Conservation (phyloP, 805 yeast species). For the Ogataea glucozyma region DNA sequence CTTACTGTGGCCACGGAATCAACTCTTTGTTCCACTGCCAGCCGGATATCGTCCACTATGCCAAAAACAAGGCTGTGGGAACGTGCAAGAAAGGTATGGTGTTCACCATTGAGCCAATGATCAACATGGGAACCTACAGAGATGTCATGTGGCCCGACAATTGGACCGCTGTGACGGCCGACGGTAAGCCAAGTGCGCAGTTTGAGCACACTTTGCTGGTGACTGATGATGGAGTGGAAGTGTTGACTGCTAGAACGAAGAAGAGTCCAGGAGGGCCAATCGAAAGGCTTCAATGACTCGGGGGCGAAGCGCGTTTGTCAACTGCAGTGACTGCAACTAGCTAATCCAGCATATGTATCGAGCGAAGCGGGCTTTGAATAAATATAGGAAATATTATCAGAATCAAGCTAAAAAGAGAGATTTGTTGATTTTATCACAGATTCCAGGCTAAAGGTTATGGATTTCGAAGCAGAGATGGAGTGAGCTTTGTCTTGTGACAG, state of each 20-base stretch:
- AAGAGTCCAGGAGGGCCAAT: slow-evolving; percentile 89
- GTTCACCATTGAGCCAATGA: slow-evolving; percentile 97
- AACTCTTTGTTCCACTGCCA: slow-evolving; percentile 85
- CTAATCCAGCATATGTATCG: too few relatives aligned
- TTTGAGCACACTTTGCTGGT: slow-evolving; percentile 92
- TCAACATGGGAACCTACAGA: slow-evolving; percentile 76
- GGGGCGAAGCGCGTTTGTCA: too few relatives aligned
- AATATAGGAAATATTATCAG: too few relatives aligned
- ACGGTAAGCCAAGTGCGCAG: slow-evolving; percentile 89
- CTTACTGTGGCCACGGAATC: slow-evolving; percentile 94
- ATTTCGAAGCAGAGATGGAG: too few relatives aligned
- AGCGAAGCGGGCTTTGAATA: slow-evolving; percentile 2
- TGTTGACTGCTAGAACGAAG: slow-evolving; percentile 77
- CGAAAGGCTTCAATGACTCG: slow-evolving; percentile 40
- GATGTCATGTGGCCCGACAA: slow-evolving; percentile 95
- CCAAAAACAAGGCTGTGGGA: slow-evolving; percentile 89
- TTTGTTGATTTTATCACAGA: too few relatives aligned
- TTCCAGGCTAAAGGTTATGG: too few relatives aligned
- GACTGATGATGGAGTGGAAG: slow-evolving; percentile 91
- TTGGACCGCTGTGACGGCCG: slow-evolving; percentile 93
- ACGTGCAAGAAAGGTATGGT: slow-evolving; percentile 94
- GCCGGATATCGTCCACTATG: slow-evolving; percentile 93
- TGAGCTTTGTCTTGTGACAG: too few relatives aligned
- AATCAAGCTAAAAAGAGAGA: too few relatives aligned
- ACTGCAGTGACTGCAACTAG: too few relatives aligned